phyloP scores from a whole-genome alignment of 129 eudicot species.

The Pittosporum tobira region DNA sequence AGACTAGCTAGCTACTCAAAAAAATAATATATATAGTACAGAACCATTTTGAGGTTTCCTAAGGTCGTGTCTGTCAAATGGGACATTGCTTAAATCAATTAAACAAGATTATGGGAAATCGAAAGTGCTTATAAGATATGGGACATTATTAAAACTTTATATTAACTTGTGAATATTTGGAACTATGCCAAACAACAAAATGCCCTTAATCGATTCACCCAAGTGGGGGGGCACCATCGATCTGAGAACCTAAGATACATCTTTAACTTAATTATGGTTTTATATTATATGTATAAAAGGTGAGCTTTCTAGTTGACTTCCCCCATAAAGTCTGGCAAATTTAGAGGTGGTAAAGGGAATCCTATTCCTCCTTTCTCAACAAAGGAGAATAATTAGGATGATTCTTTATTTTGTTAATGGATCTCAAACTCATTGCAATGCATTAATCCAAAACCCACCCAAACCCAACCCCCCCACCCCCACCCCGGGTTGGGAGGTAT shows the following conservation, averaged over 20 bases:
- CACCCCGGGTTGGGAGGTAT: constrained; percentile 28
- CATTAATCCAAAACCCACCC: constrained; percentile 14
- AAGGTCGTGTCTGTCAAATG: constrained; percentile 5
- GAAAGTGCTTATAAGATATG: neutral
- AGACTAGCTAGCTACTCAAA: neutral
- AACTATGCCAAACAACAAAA: neutral
- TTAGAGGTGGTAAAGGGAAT: constrained; percentile 38
- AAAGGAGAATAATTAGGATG: constrained; percentile 9
- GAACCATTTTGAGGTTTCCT: constrained; percentile 11
- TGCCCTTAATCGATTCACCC: constrained; percentile 1
- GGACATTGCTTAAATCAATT: neutral
- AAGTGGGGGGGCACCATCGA: constrained; percentile 7
- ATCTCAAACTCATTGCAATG: constrained; percentile 22
- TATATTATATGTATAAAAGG: too few relatives aligned
- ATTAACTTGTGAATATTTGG: neutral
- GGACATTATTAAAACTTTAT: neutral
- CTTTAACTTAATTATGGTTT: too few relatives aligned
- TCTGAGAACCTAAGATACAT: constrained; percentile 7
- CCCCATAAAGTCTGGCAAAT: constrained; percentile 25
- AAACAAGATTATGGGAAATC: neutral
- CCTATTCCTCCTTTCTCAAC: constrained; percentile 40
- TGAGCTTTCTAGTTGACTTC: constrained; percentile 56
- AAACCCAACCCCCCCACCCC: constrained; percentile 4
- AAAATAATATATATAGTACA: too few relatives aligned
- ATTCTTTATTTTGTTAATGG: constrained; percentile 13